Base-by-base conservation (phyloP, 2,329 filamentous ascomycete species). In the Paraphaeosphaeria sporulosa region DNA sequence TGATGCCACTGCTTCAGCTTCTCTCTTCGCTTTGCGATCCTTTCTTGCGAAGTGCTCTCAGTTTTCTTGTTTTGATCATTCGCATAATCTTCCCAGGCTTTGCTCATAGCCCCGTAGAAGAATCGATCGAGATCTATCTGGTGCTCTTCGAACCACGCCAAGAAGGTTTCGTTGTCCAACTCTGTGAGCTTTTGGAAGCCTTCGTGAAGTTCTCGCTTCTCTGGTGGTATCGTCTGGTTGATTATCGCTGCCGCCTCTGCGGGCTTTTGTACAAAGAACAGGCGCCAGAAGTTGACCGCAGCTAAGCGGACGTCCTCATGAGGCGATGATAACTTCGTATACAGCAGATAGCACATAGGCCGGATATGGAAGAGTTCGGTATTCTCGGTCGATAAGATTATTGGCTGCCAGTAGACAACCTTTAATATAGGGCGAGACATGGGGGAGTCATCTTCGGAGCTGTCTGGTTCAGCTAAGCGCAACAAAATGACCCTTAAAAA, bases 401-500 rank as follows among this genome's bases (percentile, higher is more conserved):
- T 91, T 21, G 92, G 93, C 75, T 98, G 95, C 95, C 95, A 99
- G 76, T 97, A 98, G 0, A 92, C 88, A 69, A 99, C 87, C 73
- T 93, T 94, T 61, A 92, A 86, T 77, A 99, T 86, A 59, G 96
- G 93, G 0, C 85, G 81, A 27, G 90, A 84, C 0, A 89, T 87
- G 50, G 92, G 89, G 7, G 79, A 75, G 59, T 90, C 86, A 2
- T 85, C 83, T 55, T 87, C 82, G 0, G 84, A 78, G 36, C 90
- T 89, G 52, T 96, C 91, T 54, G 94, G 85, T 68, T 97, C 93
- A 0, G 94, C 96, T 4, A 99, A 83, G 61, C 90, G 87, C 34
- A 97, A 84, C 19, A 98, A 82, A 5, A 93, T 87, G 5, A 96
- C 86, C 62, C 90, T 89, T 23, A 97, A 84, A 48, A 99, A 90